Conservation (phyloP, 495 filamentous ascomycete genomes). For the Delitschia confertaspora region DNA sequence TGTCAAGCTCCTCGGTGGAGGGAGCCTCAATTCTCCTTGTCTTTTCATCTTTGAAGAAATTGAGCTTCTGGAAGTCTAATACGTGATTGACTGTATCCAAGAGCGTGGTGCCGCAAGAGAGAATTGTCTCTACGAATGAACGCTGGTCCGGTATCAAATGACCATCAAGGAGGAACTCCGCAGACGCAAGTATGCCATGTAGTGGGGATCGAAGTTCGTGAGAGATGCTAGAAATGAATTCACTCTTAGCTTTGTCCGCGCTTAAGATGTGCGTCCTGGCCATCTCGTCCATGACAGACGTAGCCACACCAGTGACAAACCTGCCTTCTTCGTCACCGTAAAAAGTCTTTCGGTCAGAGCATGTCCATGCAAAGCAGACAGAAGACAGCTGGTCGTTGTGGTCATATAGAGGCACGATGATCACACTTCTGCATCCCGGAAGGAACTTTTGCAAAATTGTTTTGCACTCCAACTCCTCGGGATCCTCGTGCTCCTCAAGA, state of each 20-base stretch:
- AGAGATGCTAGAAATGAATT: conserved; percentile 11
- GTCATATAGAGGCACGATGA: conserved; percentile 32
- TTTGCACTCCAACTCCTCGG: conserved; percentile 1
- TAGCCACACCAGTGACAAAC: conserved; percentile 30
- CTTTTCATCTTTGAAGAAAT: conserved; percentile 3
- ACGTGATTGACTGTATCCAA: not conserved
- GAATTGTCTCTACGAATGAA: not conserved
- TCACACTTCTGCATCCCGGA: conserved; percentile 19
- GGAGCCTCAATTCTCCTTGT: not conserved
- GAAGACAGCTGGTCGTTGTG: conserved; percentile 30
- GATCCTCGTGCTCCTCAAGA: conserved; percentile 1
- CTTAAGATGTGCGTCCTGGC: conserved; percentile 15
- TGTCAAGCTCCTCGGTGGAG: not conserved
- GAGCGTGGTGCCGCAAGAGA: not conserved
- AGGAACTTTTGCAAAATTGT: conserved; percentile 21
- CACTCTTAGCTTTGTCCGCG: conserved; percentile 3
- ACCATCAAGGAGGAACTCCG: conserved; percentile 10
- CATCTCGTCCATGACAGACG: conserved; percentile 31
- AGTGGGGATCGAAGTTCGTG: conserved; percentile 18
- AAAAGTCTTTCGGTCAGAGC: conserved; percentile 22
- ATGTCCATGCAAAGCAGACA: conserved; percentile 29
- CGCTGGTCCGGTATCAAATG: not conserved
- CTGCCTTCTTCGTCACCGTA: conserved; percentile 26
- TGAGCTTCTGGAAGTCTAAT: conserved; percentile 1
- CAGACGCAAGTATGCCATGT: conserved; percentile 15